Conservation (phyloP, 805 yeast species). For the Candida succiphila region DNA sequence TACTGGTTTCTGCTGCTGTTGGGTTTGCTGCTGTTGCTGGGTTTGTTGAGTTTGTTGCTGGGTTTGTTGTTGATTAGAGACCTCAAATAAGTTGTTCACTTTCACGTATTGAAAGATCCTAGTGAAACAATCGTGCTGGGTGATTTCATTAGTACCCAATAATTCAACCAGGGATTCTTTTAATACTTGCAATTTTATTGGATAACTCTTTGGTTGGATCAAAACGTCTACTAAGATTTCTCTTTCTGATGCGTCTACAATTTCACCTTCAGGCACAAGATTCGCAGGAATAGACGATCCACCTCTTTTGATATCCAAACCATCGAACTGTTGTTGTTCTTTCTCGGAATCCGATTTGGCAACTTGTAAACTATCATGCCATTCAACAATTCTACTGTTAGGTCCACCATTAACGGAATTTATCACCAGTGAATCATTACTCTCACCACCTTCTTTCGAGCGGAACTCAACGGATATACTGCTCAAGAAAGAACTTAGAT, state of each 20-base stretch:
- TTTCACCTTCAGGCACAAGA: conserved; percentile 14
- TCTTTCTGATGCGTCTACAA: conserved; percentile 19
- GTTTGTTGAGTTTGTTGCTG: conserved; percentile 1
- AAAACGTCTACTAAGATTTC: conserved; percentile 63
- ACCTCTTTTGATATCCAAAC: conserved; percentile 73
- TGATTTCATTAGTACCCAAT: conserved; percentile 67
- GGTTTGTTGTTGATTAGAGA: conserved; percentile 12
- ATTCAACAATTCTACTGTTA: conserved; percentile 53
- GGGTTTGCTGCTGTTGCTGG: conserved; percentile 3
- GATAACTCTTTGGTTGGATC: conserved; percentile 70
- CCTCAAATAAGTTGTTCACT: conserved; percentile 25
- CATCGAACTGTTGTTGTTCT: conserved; percentile 57
- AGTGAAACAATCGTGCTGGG: conserved; percentile 70
- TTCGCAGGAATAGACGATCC: conserved; percentile 35
- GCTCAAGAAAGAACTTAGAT: conserved; percentile 71
- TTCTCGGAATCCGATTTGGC: conserved; percentile 19
- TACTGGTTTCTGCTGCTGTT: conserved; percentile 11
- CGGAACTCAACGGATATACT: conserved; percentile 75
- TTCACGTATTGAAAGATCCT: conserved; percentile 26
- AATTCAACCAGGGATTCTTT: conserved; percentile 54
- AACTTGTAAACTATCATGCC: conserved; percentile 62
- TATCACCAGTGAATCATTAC: conserved; percentile 11
- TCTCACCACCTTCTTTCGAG: conserved; percentile 19
- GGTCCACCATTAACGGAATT: conserved; percentile 19
- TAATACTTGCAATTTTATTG: conserved; percentile 55